Evolutionary conservation across 345 rosid genomes (phyloP).

Genomic region (Pugionium dolabratum): DNA sequence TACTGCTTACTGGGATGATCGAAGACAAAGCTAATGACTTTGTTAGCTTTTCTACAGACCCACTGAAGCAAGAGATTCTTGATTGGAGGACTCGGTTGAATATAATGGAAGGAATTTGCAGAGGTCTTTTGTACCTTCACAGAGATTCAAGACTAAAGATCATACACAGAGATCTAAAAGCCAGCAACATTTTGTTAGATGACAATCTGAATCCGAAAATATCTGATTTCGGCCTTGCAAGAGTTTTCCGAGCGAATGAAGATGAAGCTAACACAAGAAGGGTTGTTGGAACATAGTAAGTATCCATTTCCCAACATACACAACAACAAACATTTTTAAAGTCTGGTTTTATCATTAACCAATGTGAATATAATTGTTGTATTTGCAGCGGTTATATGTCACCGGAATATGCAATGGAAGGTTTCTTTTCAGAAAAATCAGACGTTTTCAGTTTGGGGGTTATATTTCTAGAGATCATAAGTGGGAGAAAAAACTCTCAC

Average conservation of each 20-base stretch:
- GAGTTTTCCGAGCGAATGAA: constrained; percentile 42
- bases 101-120: constrained; percentile 52
- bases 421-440: constrained; percentile 48
- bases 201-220: constrained; percentile 51
- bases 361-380: constrained; percentile 1
- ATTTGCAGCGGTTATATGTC: constrained; percentile 54
- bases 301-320: background rate
- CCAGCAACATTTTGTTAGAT: constrained; percentile 55
- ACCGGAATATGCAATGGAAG: constrained; percentile 52
- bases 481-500: constrained; percentile 47
- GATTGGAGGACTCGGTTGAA: constrained; percentile 46
- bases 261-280: constrained; percentile 49
- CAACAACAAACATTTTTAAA: background rate
- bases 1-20: background rate
- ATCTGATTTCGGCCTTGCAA: constrained; percentile 54
- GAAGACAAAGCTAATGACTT: background rate
- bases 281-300: constrained; percentile 55
- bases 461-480: constrained; percentile 47
- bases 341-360: background rate
- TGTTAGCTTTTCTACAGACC: constrained; percentile 31
- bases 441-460: constrained; percentile 52
- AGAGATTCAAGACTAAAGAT: constrained; percentile 53
- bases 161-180: constrained; percentile 55
- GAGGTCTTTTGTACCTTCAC: constrained; percentile 56
- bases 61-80: constrained; percentile 27